These are phyloP conservation scores for Malassezia slooffiae DNA, from an alignment of 1,284 basidiomycete species.

Conservation along the genomic window DNA sequence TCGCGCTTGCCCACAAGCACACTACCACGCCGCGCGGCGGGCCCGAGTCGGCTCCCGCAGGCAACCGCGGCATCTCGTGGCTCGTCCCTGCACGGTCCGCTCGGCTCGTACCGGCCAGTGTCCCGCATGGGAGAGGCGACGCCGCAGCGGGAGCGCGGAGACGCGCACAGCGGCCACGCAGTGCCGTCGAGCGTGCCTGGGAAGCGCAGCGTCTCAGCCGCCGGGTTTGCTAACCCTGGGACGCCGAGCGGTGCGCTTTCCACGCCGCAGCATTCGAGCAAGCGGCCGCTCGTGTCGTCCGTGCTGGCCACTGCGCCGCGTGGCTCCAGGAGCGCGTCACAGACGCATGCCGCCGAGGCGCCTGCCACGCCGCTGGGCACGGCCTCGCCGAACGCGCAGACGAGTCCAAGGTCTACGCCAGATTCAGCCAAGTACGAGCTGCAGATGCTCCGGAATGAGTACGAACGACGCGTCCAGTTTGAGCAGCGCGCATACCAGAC, in stretches of 20 bases:
- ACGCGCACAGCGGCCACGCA: too few species aligned
- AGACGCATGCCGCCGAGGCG: constrained; percentile 13
- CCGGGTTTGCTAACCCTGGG: neutral
- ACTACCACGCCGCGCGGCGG: too few species aligned
- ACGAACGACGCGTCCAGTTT: constrained; percentile 27
- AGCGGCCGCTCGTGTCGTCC: constrained; percentile 18
- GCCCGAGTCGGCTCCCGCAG: too few species aligned
- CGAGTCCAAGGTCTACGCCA: neutral
- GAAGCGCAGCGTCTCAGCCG: constrained; percentile 7
- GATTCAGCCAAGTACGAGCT: constrained; percentile 20
- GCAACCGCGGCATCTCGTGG: too few species aligned
- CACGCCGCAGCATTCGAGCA: constrained; percentile 12
- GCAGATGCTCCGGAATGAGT: constrained; percentile 24
- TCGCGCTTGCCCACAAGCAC: too few species aligned
- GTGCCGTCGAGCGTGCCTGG: too few species aligned
- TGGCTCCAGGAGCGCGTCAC: constrained; percentile 9
- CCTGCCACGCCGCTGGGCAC: constrained; percentile 16
- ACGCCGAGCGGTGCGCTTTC: constrained; percentile 1
- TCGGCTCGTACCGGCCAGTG: constrained; percentile 9
- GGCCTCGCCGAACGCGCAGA: constrained; percentile 7
- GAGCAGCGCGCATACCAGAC: constrained; percentile 28
- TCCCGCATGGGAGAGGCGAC: neutral
- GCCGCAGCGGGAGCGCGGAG: too few species aligned
- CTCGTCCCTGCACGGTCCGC: constrained; percentile 7
- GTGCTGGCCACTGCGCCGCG: constrained; percentile 20